A percentile compares a stretch with the other conserved stretches of the same genome.
These are phyloP conservation scores for Magnaporthiopsis poae DNA, from an alignment of 2,329 filamentous ascomycete species.

Conservation along the genomic window DNA sequence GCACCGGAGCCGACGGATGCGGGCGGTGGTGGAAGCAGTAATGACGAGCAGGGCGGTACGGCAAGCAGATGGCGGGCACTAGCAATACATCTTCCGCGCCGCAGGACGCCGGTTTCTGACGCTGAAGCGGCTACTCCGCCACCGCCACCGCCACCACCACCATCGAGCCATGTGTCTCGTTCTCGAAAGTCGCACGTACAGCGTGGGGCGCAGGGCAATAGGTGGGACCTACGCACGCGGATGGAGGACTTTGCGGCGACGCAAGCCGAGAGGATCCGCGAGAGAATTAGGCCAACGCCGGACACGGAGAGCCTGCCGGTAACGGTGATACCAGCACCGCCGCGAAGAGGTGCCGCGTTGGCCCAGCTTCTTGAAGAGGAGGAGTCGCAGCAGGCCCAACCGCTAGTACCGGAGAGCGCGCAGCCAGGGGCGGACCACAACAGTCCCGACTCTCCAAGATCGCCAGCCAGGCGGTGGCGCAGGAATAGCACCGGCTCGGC, in stretches of 20 bases:
- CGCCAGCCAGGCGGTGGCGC: not conserved
- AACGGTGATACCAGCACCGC: constrained; percentile 52
- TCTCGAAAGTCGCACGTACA: constrained; percentile 2
- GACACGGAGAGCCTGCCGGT: constrained; percentile 48
- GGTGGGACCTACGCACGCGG: constrained; percentile 48
- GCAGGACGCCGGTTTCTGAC: constrained; percentile 8
- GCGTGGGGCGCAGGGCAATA: constrained; percentile 14
- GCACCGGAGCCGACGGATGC: constrained; percentile 8
- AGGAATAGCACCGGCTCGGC: not conserved
- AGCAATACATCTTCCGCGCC: constrained; percentile 22
- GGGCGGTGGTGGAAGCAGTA: constrained; percentile 5
- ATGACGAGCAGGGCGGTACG: constrained; percentile 6
- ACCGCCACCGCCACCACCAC: too few species aligned
- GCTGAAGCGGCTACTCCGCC: constrained; percentile 1
- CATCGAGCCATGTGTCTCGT: constrained; percentile 2
- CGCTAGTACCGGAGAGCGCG: not conserved
- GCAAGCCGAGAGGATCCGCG: constrained; percentile 50
- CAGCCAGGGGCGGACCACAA: not conserved
- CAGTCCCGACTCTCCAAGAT: not conserved
- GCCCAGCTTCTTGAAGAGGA: constrained; percentile 50
- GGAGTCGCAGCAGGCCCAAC: constrained; percentile 16
- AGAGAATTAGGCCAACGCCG: constrained; percentile 43
- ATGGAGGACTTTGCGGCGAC: constrained; percentile 52
- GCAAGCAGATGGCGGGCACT: constrained; percentile 22
- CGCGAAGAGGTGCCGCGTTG: constrained; percentile 45